Conservation (phyloP, 495 filamentous ascomycete species). For the Hyaloscypha finlandica region DNA sequence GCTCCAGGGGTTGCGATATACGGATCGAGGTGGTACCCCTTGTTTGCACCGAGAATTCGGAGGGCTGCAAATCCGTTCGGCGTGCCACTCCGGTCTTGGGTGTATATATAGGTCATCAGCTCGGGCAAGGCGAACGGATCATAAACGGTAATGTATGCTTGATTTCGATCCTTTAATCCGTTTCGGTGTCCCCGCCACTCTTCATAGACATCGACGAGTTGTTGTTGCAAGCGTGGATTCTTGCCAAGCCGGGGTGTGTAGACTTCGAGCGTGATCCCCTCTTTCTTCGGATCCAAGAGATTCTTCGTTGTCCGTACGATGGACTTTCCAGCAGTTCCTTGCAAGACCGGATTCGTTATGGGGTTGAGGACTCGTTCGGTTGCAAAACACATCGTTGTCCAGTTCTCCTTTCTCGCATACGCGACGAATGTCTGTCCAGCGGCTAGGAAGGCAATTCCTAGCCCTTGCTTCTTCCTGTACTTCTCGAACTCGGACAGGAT, state of each 20-base stretch:
- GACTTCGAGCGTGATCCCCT: slow-evolving; percentile 37
- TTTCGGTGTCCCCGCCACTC: slow-evolving; percentile 43
- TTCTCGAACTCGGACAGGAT: slow-evolving; percentile 42
- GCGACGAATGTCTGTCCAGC: slow-evolving; percentile 37
- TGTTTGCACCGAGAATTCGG: slow-evolving; percentile 37
- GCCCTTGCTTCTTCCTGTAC: slow-evolving; percentile 35
- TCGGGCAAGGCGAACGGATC: slow-evolving; percentile 43
- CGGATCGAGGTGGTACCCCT: slow-evolving; percentile 47
- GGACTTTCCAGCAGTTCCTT: slow-evolving; percentile 41
- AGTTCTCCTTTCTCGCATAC: slow-evolving; percentile 34
- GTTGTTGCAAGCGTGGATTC: slow-evolving; percentile 35
- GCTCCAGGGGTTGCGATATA: slow-evolving; percentile 42
- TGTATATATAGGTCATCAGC: slow-evolving; percentile 49
- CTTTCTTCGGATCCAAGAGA: slow-evolving; percentile 40
- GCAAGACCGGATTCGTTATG: slow-evolving; percentile 42
- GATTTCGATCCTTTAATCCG: slow-evolving; percentile 27
- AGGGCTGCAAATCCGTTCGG: slow-evolving; percentile 45
- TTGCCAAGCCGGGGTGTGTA: slow-evolving; percentile 39
- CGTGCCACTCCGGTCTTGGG: slow-evolving; percentile 33
- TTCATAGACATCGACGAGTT: slow-evolving; percentile 42
- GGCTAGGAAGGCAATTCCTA: slow-evolving; percentile 43
- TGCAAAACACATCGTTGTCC: slow-evolving; percentile 45
- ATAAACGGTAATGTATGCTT: slow-evolving; percentile 48
- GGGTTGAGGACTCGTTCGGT: slow-evolving; percentile 41
- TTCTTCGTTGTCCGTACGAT: slow-evolving; percentile 43